These are phyloP conservation scores for Oryza brachyantha DNA, from an alignment of 176 grass and related monocot species.

Conservation along the genomic window DNA sequence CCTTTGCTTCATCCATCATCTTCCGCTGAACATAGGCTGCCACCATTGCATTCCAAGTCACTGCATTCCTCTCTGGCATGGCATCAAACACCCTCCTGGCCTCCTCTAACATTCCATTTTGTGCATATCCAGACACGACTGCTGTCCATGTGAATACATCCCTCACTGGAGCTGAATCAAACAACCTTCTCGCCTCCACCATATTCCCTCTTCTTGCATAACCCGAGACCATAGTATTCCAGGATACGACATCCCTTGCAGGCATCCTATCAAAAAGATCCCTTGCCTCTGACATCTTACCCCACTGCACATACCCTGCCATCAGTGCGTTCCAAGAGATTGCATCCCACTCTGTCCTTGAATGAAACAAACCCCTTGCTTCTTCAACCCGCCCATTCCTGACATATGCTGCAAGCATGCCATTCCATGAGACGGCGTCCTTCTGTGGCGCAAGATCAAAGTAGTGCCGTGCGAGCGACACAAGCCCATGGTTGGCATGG, in stretches of 20 bases:
- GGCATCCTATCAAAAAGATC: constrained; percentile 76
- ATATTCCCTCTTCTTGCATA: constrained; percentile 69
- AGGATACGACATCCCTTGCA: constrained; percentile 63
- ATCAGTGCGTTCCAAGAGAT: constrained; percentile 96
- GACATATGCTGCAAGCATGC: constrained; percentile 74
- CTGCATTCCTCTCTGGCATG: constrained; percentile 80
- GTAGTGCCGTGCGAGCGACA: constrained; percentile 58
- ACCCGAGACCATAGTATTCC: constrained; percentile 80
- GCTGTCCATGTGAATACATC: constrained; percentile 96
- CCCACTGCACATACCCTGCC: constrained; percentile 58
- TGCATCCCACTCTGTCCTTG: constrained; percentile 66
- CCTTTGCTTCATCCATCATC: constrained; percentile 69
- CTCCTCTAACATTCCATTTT: constrained; percentile 81
- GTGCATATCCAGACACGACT: constrained; percentile 77
- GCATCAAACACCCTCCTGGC: constrained; percentile 67
- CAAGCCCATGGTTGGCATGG: constrained; percentile 61
- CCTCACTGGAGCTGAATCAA: constrained; percentile 56
- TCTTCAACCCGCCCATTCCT: constrained; percentile 58
- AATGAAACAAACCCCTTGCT: constrained; percentile 63
- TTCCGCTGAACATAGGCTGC: constrained; percentile 66
- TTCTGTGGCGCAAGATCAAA: constrained; percentile 68
- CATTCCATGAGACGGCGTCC: constrained; percentile 84
- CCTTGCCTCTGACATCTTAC: constrained; percentile 46
- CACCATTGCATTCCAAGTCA: constrained; percentile 90
- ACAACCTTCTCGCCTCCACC: constrained; percentile 55